Evolutionary conservation across 345 rosid genomes (phyloP).

Genomic region (Salix brachista): DNA sequence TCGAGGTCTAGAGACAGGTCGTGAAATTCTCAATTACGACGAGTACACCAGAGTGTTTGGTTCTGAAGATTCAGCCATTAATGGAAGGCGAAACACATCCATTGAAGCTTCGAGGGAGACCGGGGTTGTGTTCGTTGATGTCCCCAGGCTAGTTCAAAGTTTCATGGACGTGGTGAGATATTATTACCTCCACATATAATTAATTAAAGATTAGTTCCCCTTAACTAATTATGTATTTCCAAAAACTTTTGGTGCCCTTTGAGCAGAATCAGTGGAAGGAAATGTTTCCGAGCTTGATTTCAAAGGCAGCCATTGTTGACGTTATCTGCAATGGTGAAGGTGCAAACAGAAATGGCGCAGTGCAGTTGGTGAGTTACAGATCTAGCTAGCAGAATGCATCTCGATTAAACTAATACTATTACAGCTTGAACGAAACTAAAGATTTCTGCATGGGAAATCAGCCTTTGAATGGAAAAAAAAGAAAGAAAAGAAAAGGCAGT

Average conservation of each 20-base stretch:
- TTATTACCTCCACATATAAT: background rate
- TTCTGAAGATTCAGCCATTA: conserved; percentile 34
- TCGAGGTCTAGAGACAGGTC: conserved; percentile 83
- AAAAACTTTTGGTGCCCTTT: background rate
- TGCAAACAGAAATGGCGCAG: conserved; percentile 63
- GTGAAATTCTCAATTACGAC: conserved; percentile 92
- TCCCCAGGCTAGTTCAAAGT: conserved; percentile 67
- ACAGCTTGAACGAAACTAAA: background rate
- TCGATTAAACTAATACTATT: background rate
- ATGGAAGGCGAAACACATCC: conserved; percentile 46
- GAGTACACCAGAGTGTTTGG: conserved; percentile 77
- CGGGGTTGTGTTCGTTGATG: conserved; percentile 73
- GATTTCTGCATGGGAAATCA: background rate
- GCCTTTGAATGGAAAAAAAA: too few species aligned
- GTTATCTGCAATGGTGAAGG: conserved; percentile 79
- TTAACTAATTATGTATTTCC: background rate
- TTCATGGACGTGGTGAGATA: conserved; percentile 82
- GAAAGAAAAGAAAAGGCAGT: too few species aligned
- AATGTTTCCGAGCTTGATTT: conserved; percentile 87
- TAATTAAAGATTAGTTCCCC: background rate
- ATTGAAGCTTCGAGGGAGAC: conserved; percentile 89
- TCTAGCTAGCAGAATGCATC: background rate
- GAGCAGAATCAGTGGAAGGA: conserved; percentile 88
- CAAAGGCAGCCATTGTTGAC: conserved; percentile 85
- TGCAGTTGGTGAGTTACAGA: conserved; percentile 62